Percentiles rank a stretch among this genome's conserved stretches.
Evolutionary conservation across 2,329 filamentous ascomycete species (phyloP).

Genomic region (Fusarium vanettenii): DNA sequence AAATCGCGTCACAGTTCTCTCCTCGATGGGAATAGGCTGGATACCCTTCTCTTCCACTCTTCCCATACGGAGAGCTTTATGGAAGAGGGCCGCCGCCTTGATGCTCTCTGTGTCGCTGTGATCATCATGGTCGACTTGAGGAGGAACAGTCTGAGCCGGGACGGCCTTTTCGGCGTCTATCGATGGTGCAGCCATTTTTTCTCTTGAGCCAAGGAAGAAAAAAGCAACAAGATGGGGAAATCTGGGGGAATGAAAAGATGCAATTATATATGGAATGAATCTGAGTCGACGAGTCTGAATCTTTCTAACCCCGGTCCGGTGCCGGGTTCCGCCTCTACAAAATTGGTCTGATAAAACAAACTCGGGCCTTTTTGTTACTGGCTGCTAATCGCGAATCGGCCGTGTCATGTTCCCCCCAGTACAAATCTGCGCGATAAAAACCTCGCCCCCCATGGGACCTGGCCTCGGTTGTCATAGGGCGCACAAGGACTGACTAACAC

Average conservation of each 20-base stretch:
- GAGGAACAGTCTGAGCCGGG: constrained; percentile 24
- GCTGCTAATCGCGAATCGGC: constrained; percentile 25
- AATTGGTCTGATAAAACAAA: constrained; percentile 17
- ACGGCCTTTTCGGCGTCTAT: constrained; percentile 33
- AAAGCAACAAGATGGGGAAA: not conserved
- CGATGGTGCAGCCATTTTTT: constrained; percentile 1
- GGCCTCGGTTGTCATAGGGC: constrained; percentile 1
- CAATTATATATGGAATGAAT: constrained; percentile 7
- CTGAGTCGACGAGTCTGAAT: constrained; percentile 22
- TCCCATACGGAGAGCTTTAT: constrained; percentile 50
- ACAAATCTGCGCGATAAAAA: constrained; percentile 38
- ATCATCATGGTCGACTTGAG: constrained; percentile 27
- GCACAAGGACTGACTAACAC: not conserved
- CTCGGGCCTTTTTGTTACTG: constrained; percentile 10
- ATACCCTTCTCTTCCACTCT: constrained; percentile 59
- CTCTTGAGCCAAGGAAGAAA: not conserved
- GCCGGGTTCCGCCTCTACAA: constrained; percentile 34
- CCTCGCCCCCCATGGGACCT: constrained; percentile 15
- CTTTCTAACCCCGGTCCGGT: constrained; percentile 24
- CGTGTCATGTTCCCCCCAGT: constrained; percentile 12
- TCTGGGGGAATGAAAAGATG: not conserved
- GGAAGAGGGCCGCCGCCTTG: constrained; percentile 43
- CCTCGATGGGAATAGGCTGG: constrained; percentile 55
- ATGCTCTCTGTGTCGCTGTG: constrained; percentile 44
- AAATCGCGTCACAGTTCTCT: constrained; percentile 54